Evolutionary conservation across 371 early-diverging fungal genomes (phyloP).

Genomic region (Mucor velutinosus): DNA sequence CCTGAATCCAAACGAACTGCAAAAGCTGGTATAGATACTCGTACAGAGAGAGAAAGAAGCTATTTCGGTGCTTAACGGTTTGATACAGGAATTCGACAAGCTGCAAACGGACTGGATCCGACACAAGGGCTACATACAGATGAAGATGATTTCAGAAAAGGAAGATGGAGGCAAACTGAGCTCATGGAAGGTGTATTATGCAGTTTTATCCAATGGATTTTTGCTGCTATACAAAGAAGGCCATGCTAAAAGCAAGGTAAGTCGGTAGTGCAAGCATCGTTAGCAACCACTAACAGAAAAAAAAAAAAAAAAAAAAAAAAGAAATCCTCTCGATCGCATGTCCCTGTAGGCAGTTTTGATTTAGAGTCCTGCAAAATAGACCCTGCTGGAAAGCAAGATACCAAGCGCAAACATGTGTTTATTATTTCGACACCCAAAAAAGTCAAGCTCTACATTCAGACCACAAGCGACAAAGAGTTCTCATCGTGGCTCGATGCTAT

Average conservation of each 20-base stretch:
- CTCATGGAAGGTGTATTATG: conserved; percentile 54
- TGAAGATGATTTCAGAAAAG: conserved; percentile 53
- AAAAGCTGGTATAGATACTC: conserved; percentile 29
- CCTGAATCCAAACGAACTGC: conserved; percentile 32
- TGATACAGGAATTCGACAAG: conserved; percentile 35
- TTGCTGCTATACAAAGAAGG: conserved; percentile 45
- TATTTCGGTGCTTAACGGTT: neutral
- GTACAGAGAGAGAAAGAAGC: neutral
- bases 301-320: neutral
- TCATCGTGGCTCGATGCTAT: conserved; percentile 51
- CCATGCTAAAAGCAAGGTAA: conserved; percentile 40
- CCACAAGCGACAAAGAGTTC: conserved; percentile 42
- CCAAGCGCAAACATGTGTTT: conserved; percentile 33
- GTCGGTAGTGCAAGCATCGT: neutral
- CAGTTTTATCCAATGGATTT: conserved; percentile 45
- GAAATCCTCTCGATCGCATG: conserved; percentile 30
- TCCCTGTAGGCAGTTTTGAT: conserved; percentile 53
- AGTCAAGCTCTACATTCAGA: conserved; percentile 45
- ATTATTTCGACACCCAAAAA: conserved; percentile 37
- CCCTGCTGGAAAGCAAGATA: conserved; percentile 44
- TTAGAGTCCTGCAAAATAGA: conserved; percentile 48
- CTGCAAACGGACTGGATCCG: conserved; percentile 40
- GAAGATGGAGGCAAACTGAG: conserved; percentile 46
- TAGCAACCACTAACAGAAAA: neutral
- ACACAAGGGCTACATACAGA: conserved; percentile 46